Conservation (phyloP, 306 rosid genomes). For the Dalbergia cultrata region DNA sequence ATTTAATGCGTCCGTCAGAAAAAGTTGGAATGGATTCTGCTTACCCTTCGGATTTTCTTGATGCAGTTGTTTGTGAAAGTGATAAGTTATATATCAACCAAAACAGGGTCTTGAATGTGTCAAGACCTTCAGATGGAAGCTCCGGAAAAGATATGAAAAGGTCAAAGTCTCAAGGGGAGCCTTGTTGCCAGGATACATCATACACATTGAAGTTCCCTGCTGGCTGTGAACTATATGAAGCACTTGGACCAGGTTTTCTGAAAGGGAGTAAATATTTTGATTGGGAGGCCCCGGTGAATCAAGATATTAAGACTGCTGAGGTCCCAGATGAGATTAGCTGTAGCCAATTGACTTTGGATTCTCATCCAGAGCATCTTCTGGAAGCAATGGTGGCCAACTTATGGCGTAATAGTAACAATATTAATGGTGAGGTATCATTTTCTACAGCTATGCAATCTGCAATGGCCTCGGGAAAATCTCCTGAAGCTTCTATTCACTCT, state of each 20-base stretch:
- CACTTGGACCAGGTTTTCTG: conserved; percentile 85
- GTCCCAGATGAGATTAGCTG: conserved; percentile 61
- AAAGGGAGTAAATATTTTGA: conserved; percentile 62
- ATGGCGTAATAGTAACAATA: conserved; percentile 65
- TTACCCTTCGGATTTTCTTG: conserved; percentile 53
- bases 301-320: conserved; percentile 57
- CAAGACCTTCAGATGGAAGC: conserved; percentile 57
- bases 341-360: conserved; percentile 76
- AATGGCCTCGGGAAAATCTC: conserved; percentile 63
- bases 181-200: conserved; percentile 49
- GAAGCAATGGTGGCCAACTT: conserved; percentile 89
- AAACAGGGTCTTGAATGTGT: conserved; percentile 46
- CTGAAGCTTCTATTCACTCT: conserved; percentile 71
- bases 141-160: conserved; percentile 51
- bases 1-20: conserved; percentile 50
- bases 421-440: conserved; percentile 66
- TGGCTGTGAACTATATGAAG: conserved; percentile 96
- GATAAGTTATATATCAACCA: conserved; percentile 51
- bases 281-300: conserved; percentile 54
- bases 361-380: conserved; percentile 79
- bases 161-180: conserved; percentile 50
- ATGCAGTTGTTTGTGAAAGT: conserved; percentile 59
- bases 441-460: conserved; percentile 74
- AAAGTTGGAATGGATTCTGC: conserved; percentile 58
- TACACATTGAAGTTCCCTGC: conserved; percentile 78